These are phyloP conservation scores for Sarcomyxa edulis DNA, from an alignment of 768 basidiomycete species.

Conservation along the genomic window DNA sequence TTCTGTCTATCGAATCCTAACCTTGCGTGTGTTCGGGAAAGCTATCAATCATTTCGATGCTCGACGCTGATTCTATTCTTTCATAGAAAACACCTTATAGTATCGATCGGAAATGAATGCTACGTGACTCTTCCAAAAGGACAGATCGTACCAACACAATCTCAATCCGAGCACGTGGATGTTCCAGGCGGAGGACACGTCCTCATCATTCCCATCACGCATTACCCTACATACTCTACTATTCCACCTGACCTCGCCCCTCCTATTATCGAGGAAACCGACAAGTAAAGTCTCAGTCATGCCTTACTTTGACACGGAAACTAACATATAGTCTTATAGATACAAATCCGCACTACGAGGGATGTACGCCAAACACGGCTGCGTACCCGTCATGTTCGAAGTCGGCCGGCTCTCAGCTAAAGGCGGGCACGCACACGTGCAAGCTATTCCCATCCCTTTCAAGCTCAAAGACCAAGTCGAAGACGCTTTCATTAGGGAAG, in stretches of 20 bases:
- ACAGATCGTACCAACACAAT: constrained; percentile 82
- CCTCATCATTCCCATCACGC: constrained; percentile 88
- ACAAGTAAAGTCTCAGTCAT: constrained; percentile 37
- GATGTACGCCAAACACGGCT: constrained; percentile 67
- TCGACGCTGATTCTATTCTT: not conserved
- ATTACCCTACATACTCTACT: constrained; percentile 83
- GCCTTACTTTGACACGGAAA: not conserved
- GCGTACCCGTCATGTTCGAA: constrained; percentile 78
- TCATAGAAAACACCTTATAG: constrained; percentile 87
- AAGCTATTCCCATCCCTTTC: constrained; percentile 75
- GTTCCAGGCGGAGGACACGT: constrained; percentile 97
- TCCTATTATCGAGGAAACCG: constrained; percentile 78
- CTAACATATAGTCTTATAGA: constrained; percentile 27
- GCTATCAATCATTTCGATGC: not conserved
- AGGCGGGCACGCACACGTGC: constrained; percentile 94
- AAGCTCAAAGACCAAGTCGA: constrained; percentile 60
- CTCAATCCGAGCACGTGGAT: constrained; percentile 35
- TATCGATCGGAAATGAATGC: constrained; percentile 88
- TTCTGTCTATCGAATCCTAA: constrained; percentile 96
- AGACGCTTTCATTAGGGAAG: constrained; percentile 68
- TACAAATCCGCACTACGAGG: constrained; percentile 74
- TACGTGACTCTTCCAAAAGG: constrained; percentile 97
- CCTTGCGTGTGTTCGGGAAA: constrained; percentile 71
- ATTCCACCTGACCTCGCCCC: constrained; percentile 74
- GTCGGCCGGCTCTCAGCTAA: constrained; percentile 77